phyloP scores from a whole-genome alignment of 202 grass and related monocot species.

The Saccharum hybrid region DNA sequence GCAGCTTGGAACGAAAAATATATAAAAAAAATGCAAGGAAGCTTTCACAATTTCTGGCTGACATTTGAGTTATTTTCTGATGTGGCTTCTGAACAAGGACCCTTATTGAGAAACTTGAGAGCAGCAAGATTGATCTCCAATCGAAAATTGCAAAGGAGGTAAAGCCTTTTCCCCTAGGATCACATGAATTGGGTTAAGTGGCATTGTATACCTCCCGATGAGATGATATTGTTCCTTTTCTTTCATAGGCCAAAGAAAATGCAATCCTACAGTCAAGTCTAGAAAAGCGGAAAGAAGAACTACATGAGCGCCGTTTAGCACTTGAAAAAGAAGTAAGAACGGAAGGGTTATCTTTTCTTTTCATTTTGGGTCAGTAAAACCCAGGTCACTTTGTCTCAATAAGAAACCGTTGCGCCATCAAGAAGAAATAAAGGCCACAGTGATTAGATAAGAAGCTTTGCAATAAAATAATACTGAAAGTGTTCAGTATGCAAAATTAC shows the following conservation, averaged over 20 bases:
- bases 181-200: constrained; percentile 28
- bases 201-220: constrained; percentile 30
- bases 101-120: constrained; percentile 77
- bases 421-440: constrained; percentile 22
- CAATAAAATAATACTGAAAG: not conserved
- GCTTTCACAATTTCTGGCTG: constrained; percentile 28
- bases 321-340: constrained; percentile 94
- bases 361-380: constrained; percentile 32
- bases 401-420: not conserved
- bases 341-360: constrained; percentile 25
- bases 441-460: constrained; percentile 30
- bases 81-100: constrained; percentile 50
- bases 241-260: constrained; percentile 86
- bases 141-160: constrained; percentile 89
- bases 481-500: constrained; percentile 27
- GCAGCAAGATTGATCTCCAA: constrained; percentile 77
- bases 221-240: constrained; percentile 40
- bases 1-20: not conserved
- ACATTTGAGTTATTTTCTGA: constrained; percentile 40
- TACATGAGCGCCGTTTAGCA: constrained; percentile 71
- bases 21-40: not conserved
- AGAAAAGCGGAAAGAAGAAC: constrained; percentile 65
- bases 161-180: constrained; percentile 33
- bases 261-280: constrained; percentile 67
- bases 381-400: constrained; percentile 4